phyloP scores from a whole-genome alignment of 345 rosid species.

The Rubroshorea leprosula region DNA sequence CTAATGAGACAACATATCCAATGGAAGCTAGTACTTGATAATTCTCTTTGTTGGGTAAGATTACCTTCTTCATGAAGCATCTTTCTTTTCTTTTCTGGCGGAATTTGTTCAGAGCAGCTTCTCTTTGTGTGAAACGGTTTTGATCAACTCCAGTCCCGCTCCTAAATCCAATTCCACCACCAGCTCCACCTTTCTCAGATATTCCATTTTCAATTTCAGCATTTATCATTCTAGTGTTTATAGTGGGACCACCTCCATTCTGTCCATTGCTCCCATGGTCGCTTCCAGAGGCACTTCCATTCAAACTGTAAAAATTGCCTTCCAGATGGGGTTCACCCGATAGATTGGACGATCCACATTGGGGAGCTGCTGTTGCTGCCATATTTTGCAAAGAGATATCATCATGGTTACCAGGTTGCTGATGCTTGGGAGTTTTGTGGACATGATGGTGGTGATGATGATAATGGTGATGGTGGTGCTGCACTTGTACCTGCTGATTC shows the following conservation, averaged over 20 bases:
- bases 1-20: background rate
- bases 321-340: constrained; percentile 14
- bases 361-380: constrained; percentile 22
- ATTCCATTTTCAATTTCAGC: constrained; percentile 24
- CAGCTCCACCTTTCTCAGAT: constrained; percentile 18
- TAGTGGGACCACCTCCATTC: constrained; percentile 25
- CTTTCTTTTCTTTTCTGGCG: constrained; percentile 58
- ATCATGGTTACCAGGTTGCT: constrained; percentile 18
- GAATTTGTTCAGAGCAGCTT: constrained; percentile 52
- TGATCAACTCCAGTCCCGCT: constrained; percentile 19
- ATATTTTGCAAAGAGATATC: constrained; percentile 20
- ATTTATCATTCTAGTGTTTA: constrained; percentile 26
- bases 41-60: background rate
- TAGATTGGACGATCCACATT: constrained; percentile 31
- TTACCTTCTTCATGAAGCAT: constrained; percentile 58
- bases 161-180: constrained; percentile 18
- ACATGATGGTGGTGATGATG: constrained; percentile 31
- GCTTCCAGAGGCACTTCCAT: constrained; percentile 41
- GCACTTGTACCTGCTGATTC: constrained; percentile 32
- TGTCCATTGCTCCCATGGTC: constrained; percentile 43
- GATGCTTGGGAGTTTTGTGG: constrained; percentile 21
- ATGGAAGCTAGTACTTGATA: background rate
- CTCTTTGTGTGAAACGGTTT: constrained; percentile 34
- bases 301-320: constrained; percentile 25
- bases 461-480: constrained; percentile 35